phyloP scores from a whole-genome alignment of 2,329 filamentous ascomycete genomes.

The Escovopsis weberi region DNA sequence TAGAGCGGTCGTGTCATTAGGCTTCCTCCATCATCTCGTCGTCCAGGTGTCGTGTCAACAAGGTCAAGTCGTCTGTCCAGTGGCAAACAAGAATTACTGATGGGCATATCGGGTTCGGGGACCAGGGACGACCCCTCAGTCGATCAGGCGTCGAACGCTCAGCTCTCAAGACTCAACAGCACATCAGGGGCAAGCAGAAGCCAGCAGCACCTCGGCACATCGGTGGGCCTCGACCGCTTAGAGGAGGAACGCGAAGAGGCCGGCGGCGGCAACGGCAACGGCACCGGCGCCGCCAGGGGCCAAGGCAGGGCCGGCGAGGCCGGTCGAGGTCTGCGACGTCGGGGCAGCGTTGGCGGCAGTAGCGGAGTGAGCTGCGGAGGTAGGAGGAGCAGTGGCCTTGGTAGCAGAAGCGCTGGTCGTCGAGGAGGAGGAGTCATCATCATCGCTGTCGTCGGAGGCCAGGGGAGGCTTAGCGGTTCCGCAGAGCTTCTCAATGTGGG shows the following conservation, averaged over 20 bases:
- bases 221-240: conserved; percentile 16
- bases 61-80: conserved; percentile 4
- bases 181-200: neutral
- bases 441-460: conserved; percentile 16
- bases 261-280: conserved; percentile 30
- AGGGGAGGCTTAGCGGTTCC: conserved; percentile 18
- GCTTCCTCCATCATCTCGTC: conserved; percentile 10
- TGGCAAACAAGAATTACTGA: conserved; percentile 15
- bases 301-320: conserved; percentile 26
- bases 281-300: conserved; percentile 30
- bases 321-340: conserved; percentile 8
- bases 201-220: conserved; percentile 8
- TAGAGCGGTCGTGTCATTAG: conserved; percentile 5
- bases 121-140: conserved; percentile 12
- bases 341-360: conserved; percentile 11
- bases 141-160: conserved; percentile 4
- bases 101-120: conserved; percentile 18
- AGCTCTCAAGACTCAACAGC: conserved; percentile 5
- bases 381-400: conserved; percentile 16
- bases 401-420: conserved; percentile 7
- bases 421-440: neutral
- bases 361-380: conserved; percentile 5
- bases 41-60: conserved; percentile 9
- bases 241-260: conserved; percentile 37
- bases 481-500: conserved; percentile 32